Conservation (phyloP, 1,284 basidiomycete genomes). For the Sutorius eximius region DNA sequence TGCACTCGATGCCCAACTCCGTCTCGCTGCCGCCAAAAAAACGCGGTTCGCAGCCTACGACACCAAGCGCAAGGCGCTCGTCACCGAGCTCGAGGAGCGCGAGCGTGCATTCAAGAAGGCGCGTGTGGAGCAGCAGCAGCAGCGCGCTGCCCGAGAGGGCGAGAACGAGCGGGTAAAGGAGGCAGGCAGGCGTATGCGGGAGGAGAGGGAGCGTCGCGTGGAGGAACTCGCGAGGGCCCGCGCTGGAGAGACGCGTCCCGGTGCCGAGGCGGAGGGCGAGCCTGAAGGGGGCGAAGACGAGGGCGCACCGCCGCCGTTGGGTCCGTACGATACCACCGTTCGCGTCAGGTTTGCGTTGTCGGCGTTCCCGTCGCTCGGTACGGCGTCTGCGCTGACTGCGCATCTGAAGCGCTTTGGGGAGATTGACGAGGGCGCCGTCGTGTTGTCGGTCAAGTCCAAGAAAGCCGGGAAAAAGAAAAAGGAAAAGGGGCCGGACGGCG, state of each 20-base stretch:
- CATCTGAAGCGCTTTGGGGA: conserved; percentile 62
- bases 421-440: conserved; percentile 61
- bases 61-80: conserved; percentile 73
- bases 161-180: conserved; percentile 80
- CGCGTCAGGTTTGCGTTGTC: conserved; percentile 66
- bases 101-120: conserved; percentile 78
- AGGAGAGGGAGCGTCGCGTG: conserved; percentile 62
- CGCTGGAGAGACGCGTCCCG: conserved; percentile 32
- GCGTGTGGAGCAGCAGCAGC: conserved; percentile 57
- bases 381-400: conserved; percentile 46
- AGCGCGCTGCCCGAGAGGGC: conserved; percentile 54
- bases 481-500: conserved; percentile 9
- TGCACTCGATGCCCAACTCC: conserved; percentile 79
- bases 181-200: conserved; percentile 68
- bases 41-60: conserved; percentile 77
- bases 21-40: conserved; percentile 68
- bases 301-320: conserved; percentile 54
- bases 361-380: conserved; percentile 55
- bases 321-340: conserved; percentile 69
- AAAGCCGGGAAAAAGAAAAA: conserved; percentile 31
- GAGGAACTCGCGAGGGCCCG: conserved; percentile 46
- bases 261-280: conserved; percentile 38
- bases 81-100: conserved; percentile 82
- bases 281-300: conserved; percentile 44
- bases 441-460: conserved; percentile 60